phyloP scores from a whole-genome alignment of 306 rosid genomes.

The Castanospermum australe region DNA sequence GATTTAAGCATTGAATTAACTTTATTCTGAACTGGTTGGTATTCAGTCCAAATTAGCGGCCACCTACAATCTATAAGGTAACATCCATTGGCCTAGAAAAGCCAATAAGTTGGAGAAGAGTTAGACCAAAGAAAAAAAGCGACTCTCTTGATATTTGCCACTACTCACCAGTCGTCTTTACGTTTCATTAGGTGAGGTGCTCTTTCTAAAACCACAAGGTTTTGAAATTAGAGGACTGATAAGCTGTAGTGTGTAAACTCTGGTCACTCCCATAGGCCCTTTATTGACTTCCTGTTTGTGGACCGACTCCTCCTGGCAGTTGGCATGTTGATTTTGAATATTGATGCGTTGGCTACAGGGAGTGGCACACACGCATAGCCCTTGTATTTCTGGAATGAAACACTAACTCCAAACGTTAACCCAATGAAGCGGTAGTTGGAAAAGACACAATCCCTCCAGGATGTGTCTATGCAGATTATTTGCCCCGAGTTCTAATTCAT shows the following conservation, averaged over 20 bases:
- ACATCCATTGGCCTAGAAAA: background rate
- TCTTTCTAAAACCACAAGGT: background rate
- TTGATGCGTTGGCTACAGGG: background rate
- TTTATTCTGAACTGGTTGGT: background rate
- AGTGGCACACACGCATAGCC: background rate
- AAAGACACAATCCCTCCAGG: background rate
- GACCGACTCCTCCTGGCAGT: background rate
- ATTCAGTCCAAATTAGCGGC: slow-evolving; percentile 12
- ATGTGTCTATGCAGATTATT: background rate
- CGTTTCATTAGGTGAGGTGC: background rate
- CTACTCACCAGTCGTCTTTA: background rate
- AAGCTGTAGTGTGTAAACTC: background rate
- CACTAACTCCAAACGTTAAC: background rate
- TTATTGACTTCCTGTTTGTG: slow-evolving; percentile 14
- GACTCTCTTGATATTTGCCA: background rate
- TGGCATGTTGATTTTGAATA: background rate
- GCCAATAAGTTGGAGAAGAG: background rate
- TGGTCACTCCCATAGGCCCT: background rate
- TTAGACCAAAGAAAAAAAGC: background rate
- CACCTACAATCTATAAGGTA: background rate
- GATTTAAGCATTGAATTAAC: background rate
- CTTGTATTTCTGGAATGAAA: background rate
- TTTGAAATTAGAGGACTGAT: background rate
- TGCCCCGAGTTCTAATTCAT: background rate
- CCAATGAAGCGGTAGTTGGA: background rate